Conservation (phyloP, 2,329 filamentous ascomycete genomes). For the Diaporthe batatas region DNA sequence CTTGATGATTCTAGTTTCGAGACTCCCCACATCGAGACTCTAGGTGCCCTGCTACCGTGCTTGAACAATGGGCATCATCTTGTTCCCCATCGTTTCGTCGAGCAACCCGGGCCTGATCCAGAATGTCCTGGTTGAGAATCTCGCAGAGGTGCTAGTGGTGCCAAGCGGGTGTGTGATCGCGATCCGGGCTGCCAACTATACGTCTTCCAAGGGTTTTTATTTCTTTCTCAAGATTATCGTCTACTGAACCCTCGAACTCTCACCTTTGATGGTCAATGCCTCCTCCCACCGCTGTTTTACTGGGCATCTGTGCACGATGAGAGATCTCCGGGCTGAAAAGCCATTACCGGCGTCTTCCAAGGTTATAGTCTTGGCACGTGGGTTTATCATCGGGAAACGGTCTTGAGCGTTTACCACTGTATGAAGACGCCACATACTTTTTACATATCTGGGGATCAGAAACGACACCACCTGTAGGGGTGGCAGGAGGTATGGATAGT, state of each 20-base stretch:
- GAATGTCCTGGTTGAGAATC: neutral
- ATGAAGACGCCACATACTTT: no score
- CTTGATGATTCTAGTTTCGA: neutral
- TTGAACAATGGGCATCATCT: neutral
- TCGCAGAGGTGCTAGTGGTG: neutral
- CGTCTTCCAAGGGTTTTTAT: neutral
- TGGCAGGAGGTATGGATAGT: slow-evolving; percentile 22
- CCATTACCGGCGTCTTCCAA: no score
- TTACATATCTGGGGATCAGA: no score
- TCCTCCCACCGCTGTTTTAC: neutral
- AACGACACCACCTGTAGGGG: no score
- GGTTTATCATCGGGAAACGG: neutral
- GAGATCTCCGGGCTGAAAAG: no score
- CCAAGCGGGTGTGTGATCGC: neutral
- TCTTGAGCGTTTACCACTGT: no score
- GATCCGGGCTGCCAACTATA: neutral
- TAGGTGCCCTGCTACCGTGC: neutral
- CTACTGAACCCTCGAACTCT: neutral
- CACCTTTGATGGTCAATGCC: neutral
- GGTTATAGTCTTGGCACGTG: neutral
- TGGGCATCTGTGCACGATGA: neutral
- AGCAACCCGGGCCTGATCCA: slow-evolving; percentile 22
- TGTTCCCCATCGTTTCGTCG: neutral
- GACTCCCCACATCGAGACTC: neutral
- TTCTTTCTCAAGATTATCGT: no score